Evolutionary conservation across 2,329 filamentous ascomycete genomes (phyloP).

Genomic region (Huntiella bhutanensis): DNA sequence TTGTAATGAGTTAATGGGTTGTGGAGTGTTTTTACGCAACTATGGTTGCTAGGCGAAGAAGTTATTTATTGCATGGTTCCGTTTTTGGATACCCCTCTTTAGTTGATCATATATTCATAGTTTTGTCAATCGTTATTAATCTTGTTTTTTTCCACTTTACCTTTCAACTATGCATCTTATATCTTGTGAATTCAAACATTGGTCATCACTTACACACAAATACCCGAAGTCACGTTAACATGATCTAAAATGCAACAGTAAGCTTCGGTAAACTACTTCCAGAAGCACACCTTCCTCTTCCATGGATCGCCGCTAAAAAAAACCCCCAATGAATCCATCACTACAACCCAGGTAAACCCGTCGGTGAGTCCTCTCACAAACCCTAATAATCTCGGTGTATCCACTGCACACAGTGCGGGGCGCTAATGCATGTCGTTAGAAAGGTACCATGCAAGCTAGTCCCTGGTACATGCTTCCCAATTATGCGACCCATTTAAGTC

Average conservation of each 20-base stretch:
- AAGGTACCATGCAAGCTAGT: too few relatives aligned
- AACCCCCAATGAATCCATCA: too few relatives aligned
- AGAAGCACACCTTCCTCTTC: too few relatives aligned
- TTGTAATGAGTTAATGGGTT: constrained; percentile 1
- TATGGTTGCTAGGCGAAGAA: neutral
- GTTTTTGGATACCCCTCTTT: neutral
- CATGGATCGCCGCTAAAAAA: too few relatives aligned
- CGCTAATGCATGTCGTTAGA: neutral
- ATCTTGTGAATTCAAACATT: neutral
- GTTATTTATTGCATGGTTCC: neutral
- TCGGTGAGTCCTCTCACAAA: too few relatives aligned
- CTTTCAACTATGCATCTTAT: too few relatives aligned
- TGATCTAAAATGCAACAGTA: too few relatives aligned
- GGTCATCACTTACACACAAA: neutral
- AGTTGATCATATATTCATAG: neutral
- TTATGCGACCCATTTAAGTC: constrained; percentile 6
- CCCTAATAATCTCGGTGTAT: too few relatives aligned
- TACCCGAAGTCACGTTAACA: too few relatives aligned
- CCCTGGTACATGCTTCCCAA: too few relatives aligned
- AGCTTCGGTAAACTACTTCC: too few relatives aligned
- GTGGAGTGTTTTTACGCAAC: neutral
- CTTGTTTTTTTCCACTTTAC: neutral
- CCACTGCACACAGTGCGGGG: neutral
- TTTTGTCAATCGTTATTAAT: neutral
- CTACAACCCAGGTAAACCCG: too few relatives aligned